phyloP scores from a whole-genome alignment of 148 eudicot genomes.

The Camellia japonica region DNA sequence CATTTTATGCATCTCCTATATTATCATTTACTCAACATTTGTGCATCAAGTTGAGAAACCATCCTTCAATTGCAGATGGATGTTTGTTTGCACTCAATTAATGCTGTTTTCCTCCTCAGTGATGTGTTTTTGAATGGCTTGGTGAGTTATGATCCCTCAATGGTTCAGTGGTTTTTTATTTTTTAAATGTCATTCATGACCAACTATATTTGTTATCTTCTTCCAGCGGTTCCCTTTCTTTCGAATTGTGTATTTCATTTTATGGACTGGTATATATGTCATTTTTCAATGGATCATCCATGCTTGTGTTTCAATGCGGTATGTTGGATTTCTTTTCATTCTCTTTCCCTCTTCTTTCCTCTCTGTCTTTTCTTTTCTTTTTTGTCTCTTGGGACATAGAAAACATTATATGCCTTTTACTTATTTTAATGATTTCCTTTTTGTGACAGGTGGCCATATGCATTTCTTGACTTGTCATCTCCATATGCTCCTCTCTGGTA shows the following conservation, averaged over 20 bases:
- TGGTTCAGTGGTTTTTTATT: neutral
- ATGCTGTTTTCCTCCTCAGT: constrained; percentile 45
- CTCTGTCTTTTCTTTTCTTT: neutral
- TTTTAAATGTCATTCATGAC: neutral
- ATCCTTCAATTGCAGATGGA: constrained; percentile 26
- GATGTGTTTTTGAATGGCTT: constrained; percentile 36
- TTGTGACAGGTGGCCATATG: constrained; percentile 82
- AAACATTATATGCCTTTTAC: neutral
- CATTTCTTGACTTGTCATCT: constrained; percentile 77
- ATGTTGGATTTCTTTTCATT: constrained; percentile 15
- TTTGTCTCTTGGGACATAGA: neutral
- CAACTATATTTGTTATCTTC: constrained; percentile 1
- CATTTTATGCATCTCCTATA: neutral
- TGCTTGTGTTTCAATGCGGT: constrained; percentile 56
- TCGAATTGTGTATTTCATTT: constrained; percentile 65
- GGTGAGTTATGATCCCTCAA: constrained; percentile 25
- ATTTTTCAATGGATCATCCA: constrained; percentile 86
- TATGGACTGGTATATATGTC: constrained; percentile 65
- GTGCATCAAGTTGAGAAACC: constrained; percentile 5
- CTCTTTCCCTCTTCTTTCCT: neutral
- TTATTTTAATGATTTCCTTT: neutral
- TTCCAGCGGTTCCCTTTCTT: constrained; percentile 76
- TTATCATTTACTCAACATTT: neutral
- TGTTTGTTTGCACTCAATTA: constrained; percentile 41
- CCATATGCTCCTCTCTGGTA: constrained; percentile 83